phyloP scores from a whole-genome alignment of 495 filamentous ascomycete species.

The Delitschia confertaspora region DNA sequence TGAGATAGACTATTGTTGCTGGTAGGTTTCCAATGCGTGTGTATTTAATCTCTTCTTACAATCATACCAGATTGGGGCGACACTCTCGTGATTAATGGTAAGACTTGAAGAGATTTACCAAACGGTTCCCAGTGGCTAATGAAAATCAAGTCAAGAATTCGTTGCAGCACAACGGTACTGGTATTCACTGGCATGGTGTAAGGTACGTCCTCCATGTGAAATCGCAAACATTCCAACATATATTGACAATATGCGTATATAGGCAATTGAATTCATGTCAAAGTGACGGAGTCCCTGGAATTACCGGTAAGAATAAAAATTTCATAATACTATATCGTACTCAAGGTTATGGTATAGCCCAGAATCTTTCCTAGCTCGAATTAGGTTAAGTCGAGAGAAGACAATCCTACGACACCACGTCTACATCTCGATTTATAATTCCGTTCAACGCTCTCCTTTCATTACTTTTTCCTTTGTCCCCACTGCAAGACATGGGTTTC shows the following conservation, averaged over 20 bases:
- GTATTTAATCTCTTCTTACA: constrained; percentile 3
- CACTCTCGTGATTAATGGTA: constrained; percentile 28
- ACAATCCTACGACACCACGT: too few species aligned
- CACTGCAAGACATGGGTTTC: too few species aligned
- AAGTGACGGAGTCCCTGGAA: constrained; percentile 33
- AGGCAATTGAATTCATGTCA: constrained; percentile 29
- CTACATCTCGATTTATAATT: too few species aligned
- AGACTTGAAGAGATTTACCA: too few species aligned
- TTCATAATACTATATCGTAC: too few species aligned
- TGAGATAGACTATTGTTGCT: constrained; percentile 18
- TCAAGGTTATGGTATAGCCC: not conserved
- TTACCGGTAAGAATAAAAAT: constrained; percentile 26
- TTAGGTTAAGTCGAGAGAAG: too few species aligned
- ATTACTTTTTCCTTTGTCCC: too few species aligned
- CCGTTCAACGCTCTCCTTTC: too few species aligned
- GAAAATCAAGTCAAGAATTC: constrained; percentile 29
- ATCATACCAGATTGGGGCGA: constrained; percentile 30
- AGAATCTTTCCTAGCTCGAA: not conserved
- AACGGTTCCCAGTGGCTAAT: too few species aligned
- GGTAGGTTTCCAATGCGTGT: constrained; percentile 1
- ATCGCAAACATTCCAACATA: not conserved
- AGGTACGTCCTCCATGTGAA: not conserved
- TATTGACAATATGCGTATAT: not conserved
- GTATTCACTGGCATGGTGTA: constrained; percentile 36
- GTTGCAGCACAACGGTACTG: constrained; percentile 34